These are phyloP conservation scores for Nematocida ironsii DNA, from an alignment of 371 early-diverging fungal species.

Conservation along the genomic window DNA sequence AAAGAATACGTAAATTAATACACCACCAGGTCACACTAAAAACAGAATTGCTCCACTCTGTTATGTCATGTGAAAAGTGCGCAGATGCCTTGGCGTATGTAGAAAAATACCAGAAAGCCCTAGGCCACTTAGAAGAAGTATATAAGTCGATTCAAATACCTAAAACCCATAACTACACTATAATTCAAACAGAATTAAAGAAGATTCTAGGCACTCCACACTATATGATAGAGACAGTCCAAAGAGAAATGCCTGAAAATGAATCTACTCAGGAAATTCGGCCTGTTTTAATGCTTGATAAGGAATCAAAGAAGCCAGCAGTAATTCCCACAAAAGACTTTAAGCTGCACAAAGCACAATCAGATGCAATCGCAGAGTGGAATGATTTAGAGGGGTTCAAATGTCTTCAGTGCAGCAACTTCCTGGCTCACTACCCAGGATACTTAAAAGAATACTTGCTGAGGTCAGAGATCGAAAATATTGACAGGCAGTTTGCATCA, in stretches of 20 bases:
- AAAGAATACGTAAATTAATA: conserved; percentile 47
- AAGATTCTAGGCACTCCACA: not conserved
- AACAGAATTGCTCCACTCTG: not conserved
- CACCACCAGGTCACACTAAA: conserved; percentile 50
- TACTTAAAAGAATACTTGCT: conserved; percentile 7
- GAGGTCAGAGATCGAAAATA: conserved; percentile 44
- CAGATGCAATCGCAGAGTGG: conserved; percentile 17
- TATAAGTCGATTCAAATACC: not conserved
- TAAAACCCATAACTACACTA: not conserved
- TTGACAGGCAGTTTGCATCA: conserved; percentile 7
- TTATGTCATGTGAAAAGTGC: conserved; percentile 47
- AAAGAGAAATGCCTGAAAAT: not conserved
- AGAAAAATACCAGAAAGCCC: not conserved
- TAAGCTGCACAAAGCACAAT: conserved; percentile 1
- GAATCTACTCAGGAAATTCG: not conserved
- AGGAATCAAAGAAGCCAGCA: not conserved
- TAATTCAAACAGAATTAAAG: conserved; percentile 21
- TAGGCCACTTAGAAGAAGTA: not conserved
- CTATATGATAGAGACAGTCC: not conserved
- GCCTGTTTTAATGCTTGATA: conserved; percentile 12
- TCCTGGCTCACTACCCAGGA: conserved; percentile 58
- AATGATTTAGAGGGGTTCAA: conserved; percentile 5
- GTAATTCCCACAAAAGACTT: conserved; percentile 41
- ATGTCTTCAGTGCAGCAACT: conserved; percentile 49
- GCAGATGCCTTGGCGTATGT: conserved; percentile 41